Evolutionary conservation across 2,329 filamentous ascomycete species (phyloP).

Genomic region (Botryosphaeria dothidea): DNA sequence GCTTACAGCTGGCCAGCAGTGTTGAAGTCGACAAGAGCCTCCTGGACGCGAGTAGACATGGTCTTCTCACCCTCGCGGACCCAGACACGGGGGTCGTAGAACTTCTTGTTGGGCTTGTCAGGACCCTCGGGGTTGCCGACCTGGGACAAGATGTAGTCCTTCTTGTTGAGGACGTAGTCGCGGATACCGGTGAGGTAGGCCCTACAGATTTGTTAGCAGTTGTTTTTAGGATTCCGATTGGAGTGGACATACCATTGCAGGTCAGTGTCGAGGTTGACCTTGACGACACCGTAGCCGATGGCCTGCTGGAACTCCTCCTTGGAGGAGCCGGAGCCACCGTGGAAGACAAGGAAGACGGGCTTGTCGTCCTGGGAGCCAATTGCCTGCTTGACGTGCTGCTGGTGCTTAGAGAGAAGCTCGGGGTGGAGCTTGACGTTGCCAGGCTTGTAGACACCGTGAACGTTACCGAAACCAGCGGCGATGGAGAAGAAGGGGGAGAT

Average conservation of each 20-base stretch:
- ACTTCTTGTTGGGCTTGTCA: slow-evolving; percentile 99
- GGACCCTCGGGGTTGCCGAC: slow-evolving; percentile 95
- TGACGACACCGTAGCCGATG: slow-evolving; percentile 92
- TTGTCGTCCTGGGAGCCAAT: slow-evolving; percentile 71
- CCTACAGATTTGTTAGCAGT: slow-evolving; percentile 21
- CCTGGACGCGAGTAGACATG: slow-evolving; percentile 79
- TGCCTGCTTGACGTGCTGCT: slow-evolving; percentile 84
- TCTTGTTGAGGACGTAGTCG: slow-evolving; percentile 91
- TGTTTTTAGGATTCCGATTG: slow-evolving; percentile 43
- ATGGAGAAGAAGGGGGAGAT: slow-evolving; percentile 97
- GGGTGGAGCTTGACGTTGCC: slow-evolving; percentile 97
- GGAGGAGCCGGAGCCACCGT: slow-evolving; percentile 89
- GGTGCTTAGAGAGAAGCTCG: slow-evolving; percentile 95
- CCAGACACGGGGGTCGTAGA: slow-evolving; percentile 82
- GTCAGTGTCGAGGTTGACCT: slow-evolving; percentile 99
- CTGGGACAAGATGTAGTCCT: slow-evolving; percentile 84
- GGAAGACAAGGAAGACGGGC: slow-evolving; percentile 99
- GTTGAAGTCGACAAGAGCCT: slow-evolving; percentile 91
- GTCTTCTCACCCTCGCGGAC: slow-evolving; percentile 96
- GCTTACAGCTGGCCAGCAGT: slow-evolving; percentile 71
- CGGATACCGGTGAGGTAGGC: slow-evolving; percentile 91
- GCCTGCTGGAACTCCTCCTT: slow-evolving; percentile 90
- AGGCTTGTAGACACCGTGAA: slow-evolving; percentile 98
- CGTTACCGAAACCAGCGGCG: slow-evolving; percentile 96
- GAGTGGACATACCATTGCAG: slow-evolving; percentile 62